Conservation (phyloP, 345 rosid species). For the Aquilaria yunnanensis region DNA sequence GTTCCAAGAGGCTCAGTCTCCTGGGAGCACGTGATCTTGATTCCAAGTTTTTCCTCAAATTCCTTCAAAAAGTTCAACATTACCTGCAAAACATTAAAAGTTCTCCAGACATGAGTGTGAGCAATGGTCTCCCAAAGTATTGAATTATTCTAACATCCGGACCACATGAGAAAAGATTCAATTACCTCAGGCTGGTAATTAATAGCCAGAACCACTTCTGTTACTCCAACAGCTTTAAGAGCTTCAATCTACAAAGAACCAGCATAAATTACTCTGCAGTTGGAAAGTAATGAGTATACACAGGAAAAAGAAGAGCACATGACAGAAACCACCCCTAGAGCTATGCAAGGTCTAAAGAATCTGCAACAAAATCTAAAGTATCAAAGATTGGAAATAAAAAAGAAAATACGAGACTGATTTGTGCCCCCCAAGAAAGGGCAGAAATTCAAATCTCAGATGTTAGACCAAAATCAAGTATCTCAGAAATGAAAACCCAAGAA, state of each 20-base stretch:
- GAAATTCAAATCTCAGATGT: too few relatives aligned
- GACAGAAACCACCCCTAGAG: too few relatives aligned
- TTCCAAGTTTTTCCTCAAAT: constrained; percentile 65
- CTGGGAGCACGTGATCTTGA: constrained; percentile 71
- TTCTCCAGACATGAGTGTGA: background rate
- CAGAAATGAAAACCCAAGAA: background rate
- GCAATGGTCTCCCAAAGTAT: background rate
- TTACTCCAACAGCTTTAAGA: constrained; percentile 64
- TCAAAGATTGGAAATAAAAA: background rate
- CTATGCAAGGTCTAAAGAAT: too few relatives aligned
- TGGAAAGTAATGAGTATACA: too few relatives aligned
- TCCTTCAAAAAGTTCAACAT: constrained; percentile 72
- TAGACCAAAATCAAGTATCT: background rate
- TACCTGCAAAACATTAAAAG: constrained; percentile 28
- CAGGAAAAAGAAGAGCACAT: too few relatives aligned
- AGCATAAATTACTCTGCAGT: background rate
- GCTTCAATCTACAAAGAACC: constrained; percentile 56
- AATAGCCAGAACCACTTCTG: constrained; percentile 77
- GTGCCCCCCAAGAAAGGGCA: too few relatives aligned
- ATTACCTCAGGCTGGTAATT: constrained; percentile 76
- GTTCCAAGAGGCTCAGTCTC: constrained; percentile 90
- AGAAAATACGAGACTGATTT: background rate
- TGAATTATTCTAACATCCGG: too few relatives aligned
- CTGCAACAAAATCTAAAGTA: background rate
- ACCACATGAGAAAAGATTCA: background rate